phyloP scores from a whole-genome alignment of 2,329 filamentous ascomycete species.

The Trichoderma endophyticum region DNA sequence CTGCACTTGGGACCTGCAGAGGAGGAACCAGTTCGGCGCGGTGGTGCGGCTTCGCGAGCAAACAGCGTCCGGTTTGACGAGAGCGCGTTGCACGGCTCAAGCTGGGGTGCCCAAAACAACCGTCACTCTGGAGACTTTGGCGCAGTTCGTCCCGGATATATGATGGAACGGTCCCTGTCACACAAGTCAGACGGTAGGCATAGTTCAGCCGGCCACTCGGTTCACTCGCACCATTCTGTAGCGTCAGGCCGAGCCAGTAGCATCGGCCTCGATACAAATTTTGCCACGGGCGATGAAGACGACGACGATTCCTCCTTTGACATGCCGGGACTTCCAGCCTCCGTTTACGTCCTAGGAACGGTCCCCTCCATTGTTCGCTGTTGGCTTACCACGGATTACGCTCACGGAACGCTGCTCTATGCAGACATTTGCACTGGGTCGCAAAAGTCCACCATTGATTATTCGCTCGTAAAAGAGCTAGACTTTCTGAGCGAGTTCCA shows the following conservation, averaged over 20 bases:
- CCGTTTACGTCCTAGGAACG: slow-evolving; percentile 79
- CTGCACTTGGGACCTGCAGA: slow-evolving; percentile 78
- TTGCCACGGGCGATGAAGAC: slow-evolving; percentile 57
- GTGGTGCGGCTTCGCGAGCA: slow-evolving; percentile 84
- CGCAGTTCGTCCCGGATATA: slow-evolving; percentile 72
- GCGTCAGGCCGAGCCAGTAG: slow-evolving; percentile 82
- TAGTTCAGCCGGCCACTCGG: slow-evolving; percentile 85
- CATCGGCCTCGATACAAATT: slow-evolving; percentile 74
- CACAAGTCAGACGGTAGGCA: slow-evolving; percentile 95
- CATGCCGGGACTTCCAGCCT: slow-evolving; percentile 73
- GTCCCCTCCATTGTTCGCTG: slow-evolving; percentile 94
- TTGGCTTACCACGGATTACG: slow-evolving; percentile 89
- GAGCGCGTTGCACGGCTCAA: slow-evolving; percentile 81
- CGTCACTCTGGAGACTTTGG: slow-evolving; percentile 81
- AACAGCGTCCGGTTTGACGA: slow-evolving; percentile 98
- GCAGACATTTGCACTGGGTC: slow-evolving; percentile 91
- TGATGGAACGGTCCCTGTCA: slow-evolving; percentile 88
- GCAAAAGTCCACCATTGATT: slow-evolving; percentile 78
- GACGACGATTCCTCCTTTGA: slow-evolving; percentile 68
- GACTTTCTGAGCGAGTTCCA: slow-evolving; percentile 65
- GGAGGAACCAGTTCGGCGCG: slow-evolving; percentile 78
- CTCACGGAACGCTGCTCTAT: slow-evolving; percentile 83
- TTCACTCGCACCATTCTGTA: slow-evolving; percentile 65
- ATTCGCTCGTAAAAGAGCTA: slow-evolving; percentile 70
- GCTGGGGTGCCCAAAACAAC: slow-evolving; percentile 75